These are phyloP conservation scores for Thamnidium elegans DNA, from an alignment of 192 early-diverging fungal species.

Conservation along the genomic window DNA sequence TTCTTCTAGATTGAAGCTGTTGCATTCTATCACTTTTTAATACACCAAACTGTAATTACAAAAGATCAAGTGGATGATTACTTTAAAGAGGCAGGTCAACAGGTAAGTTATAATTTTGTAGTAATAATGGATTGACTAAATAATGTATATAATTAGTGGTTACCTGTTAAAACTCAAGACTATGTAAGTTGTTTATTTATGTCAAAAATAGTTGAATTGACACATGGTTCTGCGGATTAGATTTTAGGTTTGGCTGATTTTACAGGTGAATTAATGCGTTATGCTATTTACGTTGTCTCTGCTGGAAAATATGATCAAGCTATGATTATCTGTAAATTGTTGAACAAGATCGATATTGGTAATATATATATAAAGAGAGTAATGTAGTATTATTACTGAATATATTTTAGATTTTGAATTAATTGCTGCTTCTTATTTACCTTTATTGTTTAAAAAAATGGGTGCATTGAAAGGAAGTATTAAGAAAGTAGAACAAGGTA, in stretches of 20 bases:
- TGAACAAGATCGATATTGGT: slow-evolving; percentile 34
- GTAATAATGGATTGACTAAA: background rate
- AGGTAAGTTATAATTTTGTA: background rate
- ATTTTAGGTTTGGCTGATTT: slow-evolving; percentile 53
- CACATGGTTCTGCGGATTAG: background rate
- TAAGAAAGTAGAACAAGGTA: slow-evolving; percentile 16
- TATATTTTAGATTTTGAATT: slow-evolving; percentile 8
- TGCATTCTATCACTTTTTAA: slow-evolving; percentile 8
- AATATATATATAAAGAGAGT: slow-evolving; percentile 2
- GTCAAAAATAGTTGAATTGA: background rate
- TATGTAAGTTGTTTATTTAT: background rate
- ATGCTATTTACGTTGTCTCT: slow-evolving; percentile 51
- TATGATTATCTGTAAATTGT: slow-evolving; percentile 30
- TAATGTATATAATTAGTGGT: background rate
- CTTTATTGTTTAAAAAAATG: slow-evolving; percentile 8
- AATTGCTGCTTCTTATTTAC: slow-evolving; percentile 7
- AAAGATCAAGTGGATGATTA: slow-evolving; percentile 1
- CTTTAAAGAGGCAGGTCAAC: slow-evolving; percentile 3
- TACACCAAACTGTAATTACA: slow-evolving; percentile 4
- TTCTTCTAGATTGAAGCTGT: slow-evolving; percentile 18
- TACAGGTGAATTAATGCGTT: slow-evolving; percentile 61
- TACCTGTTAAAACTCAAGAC: slow-evolving; percentile 1
- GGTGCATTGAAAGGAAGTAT: slow-evolving; percentile 15
- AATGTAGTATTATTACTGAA: background rate
- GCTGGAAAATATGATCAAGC: slow-evolving; percentile 31